These are phyloP conservation scores for Fusarium nelsonii DNA, from an alignment of 2,329 filamentous ascomycete species.

Conservation along the genomic window DNA sequence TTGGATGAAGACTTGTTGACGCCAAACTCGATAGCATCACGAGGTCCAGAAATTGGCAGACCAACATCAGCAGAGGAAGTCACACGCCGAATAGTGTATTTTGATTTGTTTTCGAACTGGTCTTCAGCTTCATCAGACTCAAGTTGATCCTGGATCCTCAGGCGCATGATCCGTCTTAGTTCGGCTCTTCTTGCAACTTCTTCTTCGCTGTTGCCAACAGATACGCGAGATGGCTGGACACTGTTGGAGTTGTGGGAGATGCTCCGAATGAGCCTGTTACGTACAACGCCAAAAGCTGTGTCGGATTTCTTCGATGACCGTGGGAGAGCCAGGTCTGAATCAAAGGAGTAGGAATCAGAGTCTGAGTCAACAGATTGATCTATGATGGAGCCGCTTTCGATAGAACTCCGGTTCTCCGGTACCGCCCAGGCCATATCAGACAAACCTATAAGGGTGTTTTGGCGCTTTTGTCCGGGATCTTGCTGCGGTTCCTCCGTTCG, in stretches of 20 bases:
- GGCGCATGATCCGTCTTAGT: slow-evolving; percentile 66
- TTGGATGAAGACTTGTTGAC: slow-evolving; percentile 29
- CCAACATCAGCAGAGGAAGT: slow-evolving; percentile 48
- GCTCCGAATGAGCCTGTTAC: slow-evolving; percentile 59
- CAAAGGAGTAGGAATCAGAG: slow-evolving; percentile 53
- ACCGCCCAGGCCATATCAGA: slow-evolving; percentile 27
- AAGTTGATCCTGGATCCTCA: slow-evolving; percentile 70
- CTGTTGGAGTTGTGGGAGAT: slow-evolving; percentile 60
- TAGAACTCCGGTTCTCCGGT: slow-evolving; percentile 8
- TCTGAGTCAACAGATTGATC: slow-evolving; percentile 46
- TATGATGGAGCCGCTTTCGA: slow-evolving; percentile 9
- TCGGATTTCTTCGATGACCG: slow-evolving; percentile 50
- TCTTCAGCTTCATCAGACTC: slow-evolving; percentile 59
- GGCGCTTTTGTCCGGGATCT: neutral
- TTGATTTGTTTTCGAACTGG: slow-evolving; percentile 48
- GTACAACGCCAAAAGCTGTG: slow-evolving; percentile 60
- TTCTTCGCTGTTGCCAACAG: slow-evolving; percentile 62
- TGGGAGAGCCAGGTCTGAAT: slow-evolving; percentile 53
- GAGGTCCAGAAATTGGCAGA: slow-evolving; percentile 56
- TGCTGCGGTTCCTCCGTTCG: neutral
- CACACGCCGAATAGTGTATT: slow-evolving; percentile 42
- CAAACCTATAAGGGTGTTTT: slow-evolving; percentile 29
- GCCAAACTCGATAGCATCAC: slow-evolving; percentile 64
- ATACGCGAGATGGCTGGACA: slow-evolving; percentile 56
- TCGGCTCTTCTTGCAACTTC: slow-evolving; percentile 68